Evolutionary conservation across 257 asterid species (phyloP), one percentile per base, ranked within the genome.

Genomic region (Paulownia fortunei): DNA sequence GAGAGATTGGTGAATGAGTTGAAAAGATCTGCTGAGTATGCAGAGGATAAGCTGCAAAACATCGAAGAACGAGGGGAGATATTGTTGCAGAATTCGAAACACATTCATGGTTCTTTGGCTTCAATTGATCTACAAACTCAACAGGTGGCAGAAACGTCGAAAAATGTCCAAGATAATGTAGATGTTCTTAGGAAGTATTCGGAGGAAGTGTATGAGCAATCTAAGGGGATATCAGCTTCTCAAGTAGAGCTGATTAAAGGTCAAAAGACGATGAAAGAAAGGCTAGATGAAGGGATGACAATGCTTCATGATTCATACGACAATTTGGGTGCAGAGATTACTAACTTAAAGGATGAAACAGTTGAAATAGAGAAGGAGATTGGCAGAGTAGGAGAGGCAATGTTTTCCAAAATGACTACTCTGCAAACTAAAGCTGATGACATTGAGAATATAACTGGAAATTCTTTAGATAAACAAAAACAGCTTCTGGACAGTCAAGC

Each of bases 361-460:
- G 81, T 69, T 21, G 89, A 82, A 58, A 88, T 90, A 8, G 94
- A 92, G 83, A 84, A 72, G 59, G 91, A 83, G 86, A 86, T 92
- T 30, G 83, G 82, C 18, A 77, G 79, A 84, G 88, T 92, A 27
- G 94, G 92, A 18, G 87, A 84, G 12, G 81, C 80, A 4, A 87
- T 90, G 92, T 72, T 58, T 70, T 82, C 88, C 3, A 87, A 80
- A 79, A 89, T 92, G 94, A 73, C 21, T 3, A 82, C 10, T 12
- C 74, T 89, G 56, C 96, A 90, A 54, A 83, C 4, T 30, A 92
- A 89, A 85, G 91, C 96, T 16, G 90, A 88, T 64, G 96, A 87
- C 41, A 90, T 92, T 52, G 85, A 79, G 42, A 73, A 70, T 75
- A 76, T 89, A 76, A 76, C 92, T 0, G 91, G 83, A 37, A 78